These are phyloP conservation scores for Arctium lappa DNA, from an alignment of 129 eudicot species.

Conservation along the genomic window DNA sequence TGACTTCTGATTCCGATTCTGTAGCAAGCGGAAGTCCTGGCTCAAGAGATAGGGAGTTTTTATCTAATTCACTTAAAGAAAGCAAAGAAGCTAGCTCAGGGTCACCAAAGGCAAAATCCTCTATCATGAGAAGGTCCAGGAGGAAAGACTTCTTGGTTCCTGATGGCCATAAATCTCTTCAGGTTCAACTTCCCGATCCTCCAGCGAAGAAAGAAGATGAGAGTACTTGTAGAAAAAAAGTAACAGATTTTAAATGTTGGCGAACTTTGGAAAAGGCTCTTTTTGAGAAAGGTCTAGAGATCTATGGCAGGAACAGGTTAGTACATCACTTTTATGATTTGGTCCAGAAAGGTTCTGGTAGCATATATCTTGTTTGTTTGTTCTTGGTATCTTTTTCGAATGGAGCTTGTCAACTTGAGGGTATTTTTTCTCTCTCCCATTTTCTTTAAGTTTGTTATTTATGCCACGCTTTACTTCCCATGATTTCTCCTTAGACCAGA, in stretches of 20 bases:
- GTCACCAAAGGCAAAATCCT: slow-evolving; percentile 25
- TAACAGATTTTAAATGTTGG: slow-evolving; percentile 51
- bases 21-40: slow-evolving; percentile 28
- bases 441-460: too few relatives aligned
- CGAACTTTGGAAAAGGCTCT: slow-evolving; percentile 66
- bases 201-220: slow-evolving; percentile 19
- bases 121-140: slow-evolving; percentile 32
- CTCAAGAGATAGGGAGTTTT: slow-evolving; percentile 26
- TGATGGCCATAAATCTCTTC: slow-evolving; percentile 27
- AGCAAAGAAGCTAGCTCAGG: slow-evolving; percentile 44
- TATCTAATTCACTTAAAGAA: slow-evolving; percentile 26
- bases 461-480: too few relatives aligned
- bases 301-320: slow-evolving; percentile 76
- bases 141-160: slow-evolving; percentile 31
- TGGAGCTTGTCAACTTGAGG: not conserved
- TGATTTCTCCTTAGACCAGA: too few relatives aligned
- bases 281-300: slow-evolving; percentile 68
- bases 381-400: not conserved
- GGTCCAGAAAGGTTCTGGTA: not conserved
- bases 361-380: not conserved
- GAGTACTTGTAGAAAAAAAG: slow-evolving; percentile 32
- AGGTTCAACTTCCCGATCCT: slow-evolving; percentile 25
- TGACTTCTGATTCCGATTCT: slow-evolving; percentile 42
- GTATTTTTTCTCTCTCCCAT: too few relatives aligned
- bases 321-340: slow-evolving; percentile 8